A percentile compares a stretch with the other conserved stretches of the same genome.
phyloP scores from a whole-genome alignment of 805 yeast genomes.

The Pichia ethanolica region DNA sequence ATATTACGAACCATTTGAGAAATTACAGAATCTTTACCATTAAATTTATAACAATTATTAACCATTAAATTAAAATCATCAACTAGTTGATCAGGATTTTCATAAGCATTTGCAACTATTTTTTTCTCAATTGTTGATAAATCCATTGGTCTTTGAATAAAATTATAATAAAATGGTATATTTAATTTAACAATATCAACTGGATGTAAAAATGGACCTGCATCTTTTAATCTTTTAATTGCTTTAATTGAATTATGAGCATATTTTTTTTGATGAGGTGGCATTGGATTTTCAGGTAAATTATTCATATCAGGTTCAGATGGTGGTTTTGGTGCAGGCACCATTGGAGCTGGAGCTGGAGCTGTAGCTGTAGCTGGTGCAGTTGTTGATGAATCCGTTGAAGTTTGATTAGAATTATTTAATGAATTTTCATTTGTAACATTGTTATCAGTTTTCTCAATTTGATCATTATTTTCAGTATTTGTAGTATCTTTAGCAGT shows the following conservation, averaged over 20 bases:
- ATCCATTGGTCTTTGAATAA: conserved; percentile 87
- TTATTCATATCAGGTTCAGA: conserved; percentile 66
- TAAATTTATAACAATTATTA: conserved; percentile 70
- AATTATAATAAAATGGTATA: conserved; percentile 84
- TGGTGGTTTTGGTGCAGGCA: conserved; percentile 72
- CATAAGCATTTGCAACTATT: conserved; percentile 62
- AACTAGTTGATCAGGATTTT: conserved; percentile 55
- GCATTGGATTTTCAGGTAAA: conserved; percentile 60
- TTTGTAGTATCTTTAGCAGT: background rate
- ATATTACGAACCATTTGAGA: conserved; percentile 88
- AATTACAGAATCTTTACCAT: conserved; percentile 77
- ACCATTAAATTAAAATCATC: conserved; percentile 84
- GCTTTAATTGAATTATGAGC: conserved; percentile 76
- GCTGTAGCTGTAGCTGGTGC: background rate
- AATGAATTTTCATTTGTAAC: background rate
- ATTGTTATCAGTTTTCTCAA: too few species aligned
- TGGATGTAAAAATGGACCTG: conserved; percentile 81
- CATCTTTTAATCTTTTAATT: conserved; percentile 84
- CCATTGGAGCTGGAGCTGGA: conserved; percentile 22
- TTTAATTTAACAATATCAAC: conserved; percentile 85
- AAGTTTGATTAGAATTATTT: background rate
- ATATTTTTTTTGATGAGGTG: conserved; percentile 77
- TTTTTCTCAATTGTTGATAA: conserved; percentile 84
- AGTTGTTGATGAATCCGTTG: background rate
- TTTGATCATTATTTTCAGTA: too few species aligned